A percentile compares a stretch with the other conserved stretches of the same genome.
These are phyloP conservation scores for Starmera quercuum DNA, from an alignment of 805 yeast genomes.

Conservation along the genomic window DNA sequence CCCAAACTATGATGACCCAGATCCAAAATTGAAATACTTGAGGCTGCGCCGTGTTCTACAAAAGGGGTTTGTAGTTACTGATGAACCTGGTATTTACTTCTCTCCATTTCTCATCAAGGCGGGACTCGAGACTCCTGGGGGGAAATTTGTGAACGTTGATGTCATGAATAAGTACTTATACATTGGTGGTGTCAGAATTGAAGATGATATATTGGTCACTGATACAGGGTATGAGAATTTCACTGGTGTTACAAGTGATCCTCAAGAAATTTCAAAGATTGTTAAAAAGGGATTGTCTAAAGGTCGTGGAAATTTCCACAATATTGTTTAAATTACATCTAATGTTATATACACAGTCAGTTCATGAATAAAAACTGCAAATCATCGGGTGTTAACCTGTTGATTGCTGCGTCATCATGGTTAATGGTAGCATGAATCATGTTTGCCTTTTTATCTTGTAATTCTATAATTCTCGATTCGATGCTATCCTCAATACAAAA, in stretches of 20 bases:
- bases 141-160: constrained; percentile 42
- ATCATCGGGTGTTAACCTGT: constrained; percentile 84
- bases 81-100: constrained; percentile 94
- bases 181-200: constrained; percentile 96
- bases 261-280: constrained; percentile 70
- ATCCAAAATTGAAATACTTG: constrained; percentile 67
- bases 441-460: constrained; percentile 95
- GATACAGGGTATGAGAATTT: constrained; percentile 71
- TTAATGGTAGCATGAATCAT: constrained; percentile 97
- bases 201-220: constrained; percentile 84
- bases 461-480: constrained; percentile 89
- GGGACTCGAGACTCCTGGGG: constrained; percentile 36
- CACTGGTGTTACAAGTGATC: constrained; percentile 79
- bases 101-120: constrained; percentile 73
- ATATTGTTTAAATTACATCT: constrained; percentile 10
- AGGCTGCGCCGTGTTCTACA: constrained; percentile 71
- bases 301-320: constrained; percentile 58
- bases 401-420: constrained; percentile 86
- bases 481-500: constrained; percentile 95
- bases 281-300: constrained; percentile 62
- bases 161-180: constrained; percentile 73
- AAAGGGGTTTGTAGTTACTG: constrained; percentile 80
- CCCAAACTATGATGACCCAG: constrained; percentile 78
- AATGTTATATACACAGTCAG: constrained; percentile 20
- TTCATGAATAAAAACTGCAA: constrained; percentile 90